Conservation (phyloP, 768 basidiomycete genomes). For the Hysterangium stoloniferum region DNA sequence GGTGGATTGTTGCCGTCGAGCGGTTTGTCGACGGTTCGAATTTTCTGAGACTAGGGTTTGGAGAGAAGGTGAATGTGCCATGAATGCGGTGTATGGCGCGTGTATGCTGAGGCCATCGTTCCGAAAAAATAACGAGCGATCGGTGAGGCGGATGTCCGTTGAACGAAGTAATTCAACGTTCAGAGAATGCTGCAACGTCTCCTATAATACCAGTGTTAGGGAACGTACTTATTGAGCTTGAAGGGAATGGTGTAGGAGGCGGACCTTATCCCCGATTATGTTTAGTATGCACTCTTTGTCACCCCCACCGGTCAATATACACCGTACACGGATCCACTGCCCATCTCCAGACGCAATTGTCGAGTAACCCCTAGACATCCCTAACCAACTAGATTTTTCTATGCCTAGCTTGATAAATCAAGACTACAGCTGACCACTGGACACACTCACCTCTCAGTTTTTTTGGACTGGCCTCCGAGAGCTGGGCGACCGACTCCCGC, state of each 20-base stretch:
- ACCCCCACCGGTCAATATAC: conserved; percentile 42
- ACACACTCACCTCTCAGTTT: conserved; percentile 10
- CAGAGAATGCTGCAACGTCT: conserved; percentile 65
- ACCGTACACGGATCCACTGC: conserved; percentile 68
- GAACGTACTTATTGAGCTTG: background rate
- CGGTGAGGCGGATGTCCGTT: conserved; percentile 72
- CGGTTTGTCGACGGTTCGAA: conserved; percentile 1
- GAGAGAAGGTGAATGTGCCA: conserved; percentile 11
- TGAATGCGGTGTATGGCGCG: conserved; percentile 37
- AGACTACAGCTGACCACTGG: background rate
- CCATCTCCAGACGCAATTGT: conserved; percentile 30
- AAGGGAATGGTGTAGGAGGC: background rate
- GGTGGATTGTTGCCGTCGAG: conserved; percentile 45
- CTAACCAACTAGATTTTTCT: conserved; percentile 74
- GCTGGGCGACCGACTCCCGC: conserved; percentile 29
- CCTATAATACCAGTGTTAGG: conserved; percentile 32
- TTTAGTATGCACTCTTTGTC: conserved; percentile 46
- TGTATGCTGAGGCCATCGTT: conserved; percentile 71
- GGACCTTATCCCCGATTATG: conserved; percentile 25
- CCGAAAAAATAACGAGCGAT: conserved; percentile 68
- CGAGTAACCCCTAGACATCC: conserved; percentile 37
- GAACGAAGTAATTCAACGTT: conserved; percentile 66
- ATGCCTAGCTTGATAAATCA: background rate
- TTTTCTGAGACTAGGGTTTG: conserved; percentile 7
- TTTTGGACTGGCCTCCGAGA: conserved; percentile 5